Evolutionary conservation across 148 eudicot genomes (phyloP).

Genomic region (Fallopia convolvulus): DNA sequence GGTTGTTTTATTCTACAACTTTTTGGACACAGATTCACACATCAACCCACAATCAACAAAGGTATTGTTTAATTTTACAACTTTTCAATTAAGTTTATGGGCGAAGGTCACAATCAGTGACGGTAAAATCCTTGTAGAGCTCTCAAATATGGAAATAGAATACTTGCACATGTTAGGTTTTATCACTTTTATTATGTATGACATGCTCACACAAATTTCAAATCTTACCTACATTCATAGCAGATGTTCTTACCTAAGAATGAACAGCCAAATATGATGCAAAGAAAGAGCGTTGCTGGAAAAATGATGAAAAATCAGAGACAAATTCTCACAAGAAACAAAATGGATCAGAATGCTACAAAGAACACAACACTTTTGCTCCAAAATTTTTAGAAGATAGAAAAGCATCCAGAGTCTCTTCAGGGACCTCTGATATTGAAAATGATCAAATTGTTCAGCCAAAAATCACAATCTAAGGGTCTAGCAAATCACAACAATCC

Average conservation of each 20-base stretch:
- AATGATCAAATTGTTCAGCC: slow-evolving; percentile 10
- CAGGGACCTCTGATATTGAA: neutral
- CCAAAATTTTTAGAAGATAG: neutral
- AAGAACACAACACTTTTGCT: neutral
- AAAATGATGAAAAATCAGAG: neutral
- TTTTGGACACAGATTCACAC: neutral
- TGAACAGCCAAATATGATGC: neutral
- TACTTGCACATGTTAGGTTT: neutral
- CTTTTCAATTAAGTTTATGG: neutral
- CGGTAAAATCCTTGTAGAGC: neutral
- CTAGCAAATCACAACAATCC: slow-evolving; percentile 5
- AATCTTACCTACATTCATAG: neutral
- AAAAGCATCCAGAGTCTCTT: neutral
- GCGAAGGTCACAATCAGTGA: neutral
- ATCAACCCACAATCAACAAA: neutral
- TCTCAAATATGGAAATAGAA: neutral
- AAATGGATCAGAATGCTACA: neutral
- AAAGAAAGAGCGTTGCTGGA: neutral
- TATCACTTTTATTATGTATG: neutral
- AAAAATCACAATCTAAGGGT: neutral
- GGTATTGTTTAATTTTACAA: neutral
- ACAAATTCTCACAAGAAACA: neutral
- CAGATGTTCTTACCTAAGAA: neutral
- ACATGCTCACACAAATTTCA: neutral
- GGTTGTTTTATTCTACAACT: neutral